Evolutionary conservation across 2,329 filamentous ascomycete genomes (phyloP).

Genomic region (Ascochyta koolunga): DNA sequence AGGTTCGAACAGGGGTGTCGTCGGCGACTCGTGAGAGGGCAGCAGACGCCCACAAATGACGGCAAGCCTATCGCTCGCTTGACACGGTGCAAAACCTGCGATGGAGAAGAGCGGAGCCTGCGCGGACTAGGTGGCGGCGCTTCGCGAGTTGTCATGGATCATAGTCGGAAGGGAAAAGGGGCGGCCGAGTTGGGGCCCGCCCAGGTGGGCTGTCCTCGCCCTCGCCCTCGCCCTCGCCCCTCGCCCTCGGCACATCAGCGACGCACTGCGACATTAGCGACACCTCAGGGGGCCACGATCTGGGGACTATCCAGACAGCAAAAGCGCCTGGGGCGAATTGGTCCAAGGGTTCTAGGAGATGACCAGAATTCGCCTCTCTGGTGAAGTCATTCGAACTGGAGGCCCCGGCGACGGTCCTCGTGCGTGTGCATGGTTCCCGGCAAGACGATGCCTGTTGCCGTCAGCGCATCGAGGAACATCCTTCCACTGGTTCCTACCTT

Average conservation of each 20-base stretch:
- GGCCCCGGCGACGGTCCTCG: slow-evolving; percentile 12
- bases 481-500: slow-evolving; percentile 12
- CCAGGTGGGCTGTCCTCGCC: slow-evolving; percentile 16
- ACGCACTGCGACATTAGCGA: too few species aligned
- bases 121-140: slow-evolving; percentile 24
- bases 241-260: too few species aligned
- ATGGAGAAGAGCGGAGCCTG: slow-evolving; percentile 24
- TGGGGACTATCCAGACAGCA: slow-evolving; percentile 1
- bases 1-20: slow-evolving; percentile 23
- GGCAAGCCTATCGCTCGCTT: slow-evolving; percentile 19
- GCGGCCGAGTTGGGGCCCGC: slow-evolving; percentile 24
- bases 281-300: neutral
- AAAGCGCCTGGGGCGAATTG: neutral
- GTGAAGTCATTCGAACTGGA: slow-evolving; percentile 5
- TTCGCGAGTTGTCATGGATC: slow-evolving; percentile 28
- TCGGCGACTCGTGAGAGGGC: slow-evolving; percentile 31
- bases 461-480: slow-evolving; percentile 7
- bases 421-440: slow-evolving; percentile 9
- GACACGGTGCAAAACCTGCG: slow-evolving; percentile 12
- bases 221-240: too few species aligned
- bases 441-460: slow-evolving; percentile 10
- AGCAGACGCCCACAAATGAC: slow-evolving; percentile 16
- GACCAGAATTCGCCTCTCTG: neutral
- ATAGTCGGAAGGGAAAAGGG: slow-evolving; percentile 26
- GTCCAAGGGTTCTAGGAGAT: neutral